Percentiles rank a stretch among this genome's conserved stretches.
Evolutionary conservation across 2,329 filamentous ascomycete species (phyloP).

Genomic region (Aspergillus sp.): DNA sequence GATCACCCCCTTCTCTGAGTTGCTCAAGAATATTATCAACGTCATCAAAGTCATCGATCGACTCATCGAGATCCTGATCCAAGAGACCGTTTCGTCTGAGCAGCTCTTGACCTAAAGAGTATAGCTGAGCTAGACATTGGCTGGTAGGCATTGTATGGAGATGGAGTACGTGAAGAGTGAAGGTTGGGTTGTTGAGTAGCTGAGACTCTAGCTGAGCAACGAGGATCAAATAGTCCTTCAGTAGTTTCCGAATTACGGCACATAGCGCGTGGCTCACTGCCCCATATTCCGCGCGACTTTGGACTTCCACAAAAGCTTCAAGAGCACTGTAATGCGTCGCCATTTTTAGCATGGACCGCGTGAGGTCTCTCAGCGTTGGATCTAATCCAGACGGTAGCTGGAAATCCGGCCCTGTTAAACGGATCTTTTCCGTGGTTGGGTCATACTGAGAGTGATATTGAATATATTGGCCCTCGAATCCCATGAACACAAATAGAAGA

Average conservation of each 20-base stretch:
- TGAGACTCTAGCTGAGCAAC: conserved; percentile 93
- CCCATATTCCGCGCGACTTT: conserved; percentile 89
- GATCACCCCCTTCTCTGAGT: conserved; percentile 79
- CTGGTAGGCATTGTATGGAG: conserved; percentile 86
- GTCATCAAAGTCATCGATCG: conserved; percentile 74
- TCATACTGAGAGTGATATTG: conserved; percentile 82
- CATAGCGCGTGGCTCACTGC: conserved; percentile 94
- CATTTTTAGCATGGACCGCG: conserved; percentile 86
- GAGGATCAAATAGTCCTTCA: conserved; percentile 92
- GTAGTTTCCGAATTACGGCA: conserved; percentile 84
- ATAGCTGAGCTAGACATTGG: conserved; percentile 88
- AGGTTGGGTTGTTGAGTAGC: conserved; percentile 80
- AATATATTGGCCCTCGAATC: conserved; percentile 96
- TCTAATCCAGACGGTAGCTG: conserved; percentile 80
- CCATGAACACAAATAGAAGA: conserved; percentile 93
- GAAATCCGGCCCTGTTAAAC: conserved; percentile 78
- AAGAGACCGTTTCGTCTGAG: conserved; percentile 83
- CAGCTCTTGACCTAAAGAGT: conserved; percentile 82
- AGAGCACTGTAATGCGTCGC: conserved; percentile 90
- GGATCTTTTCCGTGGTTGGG: conserved; percentile 79
- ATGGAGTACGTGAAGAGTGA: conserved; percentile 91
- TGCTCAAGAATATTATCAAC: conserved; percentile 93
- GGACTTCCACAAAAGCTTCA: conserved; percentile 89
- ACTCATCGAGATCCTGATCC: conserved; percentile 69
- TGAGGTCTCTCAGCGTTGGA: conserved; percentile 84